Base-by-base conservation (phyloP, 495 filamentous ascomycete species). In the Tuber microsphaerosporum region DNA sequence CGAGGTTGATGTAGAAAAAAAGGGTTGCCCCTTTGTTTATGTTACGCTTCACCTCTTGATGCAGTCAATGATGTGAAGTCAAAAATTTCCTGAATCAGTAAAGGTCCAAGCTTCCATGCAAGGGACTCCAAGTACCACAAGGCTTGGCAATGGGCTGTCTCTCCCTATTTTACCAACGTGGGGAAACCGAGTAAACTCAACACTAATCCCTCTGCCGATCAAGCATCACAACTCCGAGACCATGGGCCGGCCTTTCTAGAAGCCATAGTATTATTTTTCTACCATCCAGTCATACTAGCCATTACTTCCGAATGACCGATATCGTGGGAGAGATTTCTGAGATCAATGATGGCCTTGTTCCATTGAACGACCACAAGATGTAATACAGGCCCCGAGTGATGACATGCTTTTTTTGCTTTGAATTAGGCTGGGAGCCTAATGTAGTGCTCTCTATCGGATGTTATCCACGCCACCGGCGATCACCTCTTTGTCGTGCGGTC, bases 171-270 rank as follows among this genome's bases (percentile, higher is more conserved):
- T 26, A 8, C 26, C 12, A 19, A 2, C n/a, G 56, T 65, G 56
- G 56, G 56, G 56, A 65, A 65, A 65, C 56, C 56, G 56, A 65
- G 56, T 65, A 65, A 65, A 65, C 56, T 34, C 56, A 65, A 65
- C 56, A 65, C 14, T 26, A 65, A 65, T 31, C 56, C 56, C 26
- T 34, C 56, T 31, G 56, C 17, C 31, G 26, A 65, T 65, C 56
- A 65, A 65, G 56, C 14, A 26, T 65, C 26, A 34, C 56, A 34
- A 65, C 56, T 65, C 56, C 56, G 56, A 65, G 26, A 34, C 26
- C 14, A 26, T 65, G 26, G 56, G 26, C 14, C 9, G 56, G 31
- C 56, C 26, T 34, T 65, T 65, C n/a, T 65, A 65, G 31, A 65
- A 65, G 4, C 14, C 10, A 2, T 19, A 34, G 26, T 65, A 2